These are phyloP conservation scores for Pseudonitzschia multistriata DNA, from an alignment of 108 stramenopile species.

Conservation along the genomic window DNA sequence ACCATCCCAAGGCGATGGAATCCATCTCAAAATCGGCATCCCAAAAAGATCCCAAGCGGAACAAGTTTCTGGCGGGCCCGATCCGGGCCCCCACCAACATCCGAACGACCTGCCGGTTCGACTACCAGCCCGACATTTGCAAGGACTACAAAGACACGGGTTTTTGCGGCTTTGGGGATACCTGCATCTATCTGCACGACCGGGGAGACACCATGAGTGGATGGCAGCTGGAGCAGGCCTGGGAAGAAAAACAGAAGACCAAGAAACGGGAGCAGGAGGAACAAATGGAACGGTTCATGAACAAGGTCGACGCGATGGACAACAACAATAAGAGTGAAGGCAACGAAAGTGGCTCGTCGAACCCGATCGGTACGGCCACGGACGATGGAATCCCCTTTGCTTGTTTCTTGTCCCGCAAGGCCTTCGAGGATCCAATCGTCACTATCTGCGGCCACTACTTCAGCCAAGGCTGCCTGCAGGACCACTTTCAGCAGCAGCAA, in stretches of 20 bases:
- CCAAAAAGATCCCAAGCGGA: conserved; percentile 17
- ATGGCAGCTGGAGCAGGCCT: conserved; percentile 95
- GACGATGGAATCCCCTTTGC: conserved; percentile 95
- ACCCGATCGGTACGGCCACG: conserved; percentile 7
- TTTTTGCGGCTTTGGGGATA: conserved; percentile 98
- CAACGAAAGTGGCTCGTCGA: conserved; percentile 22
- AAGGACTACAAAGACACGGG: conserved; percentile 99
- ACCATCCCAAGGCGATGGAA: conserved; percentile 48
- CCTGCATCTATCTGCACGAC: conserved; percentile 97
- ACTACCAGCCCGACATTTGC: conserved; percentile 98
- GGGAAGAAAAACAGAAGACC: conserved; percentile 85
- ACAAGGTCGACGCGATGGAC: conserved; percentile 15
- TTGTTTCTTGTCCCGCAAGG: conserved; percentile 87
- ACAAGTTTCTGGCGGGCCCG: conserved; percentile 85
- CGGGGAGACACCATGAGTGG: conserved; percentile 91
- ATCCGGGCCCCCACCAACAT: conserved; percentile 83
- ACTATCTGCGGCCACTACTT: conserved; percentile 94
- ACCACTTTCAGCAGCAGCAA: conserved; percentile 34
- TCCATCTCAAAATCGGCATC: conserved; percentile 1
- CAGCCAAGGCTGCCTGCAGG: conserved; percentile 83
- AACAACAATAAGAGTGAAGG: not conserved
- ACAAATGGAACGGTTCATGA: conserved; percentile 70
- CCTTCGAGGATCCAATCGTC: conserved; percentile 90
- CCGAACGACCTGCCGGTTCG: conserved; percentile 90
- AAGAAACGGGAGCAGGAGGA: conserved; percentile 57